Base-by-base conservation (phyloP, 257 asterid genomes). In the Galeopsis tetrahit region DNA sequence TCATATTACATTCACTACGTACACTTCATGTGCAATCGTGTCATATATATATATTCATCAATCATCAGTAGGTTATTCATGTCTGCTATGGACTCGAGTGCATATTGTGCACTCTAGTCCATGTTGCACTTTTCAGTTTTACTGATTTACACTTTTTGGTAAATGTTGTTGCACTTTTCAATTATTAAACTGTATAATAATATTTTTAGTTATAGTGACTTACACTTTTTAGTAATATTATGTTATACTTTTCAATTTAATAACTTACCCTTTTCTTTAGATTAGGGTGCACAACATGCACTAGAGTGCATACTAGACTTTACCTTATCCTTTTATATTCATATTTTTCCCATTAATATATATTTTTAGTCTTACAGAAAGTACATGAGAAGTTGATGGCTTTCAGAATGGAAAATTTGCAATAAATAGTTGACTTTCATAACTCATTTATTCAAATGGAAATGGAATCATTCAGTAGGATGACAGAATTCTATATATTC, bases 351-450 rank as follows among this genome's bases (percentile, higher is more conserved):
- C 42, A 72, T 36, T 11, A 38, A 42, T 49, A 33, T 9, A 55
- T 48, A 2, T 2, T 7, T 13, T 4, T 59, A n/a, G 46, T 42
- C 55, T 40, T 69, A 5, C 69, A 35, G 56, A 46, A 72, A 42
- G 66, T 66, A 56, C 67, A 65, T 44, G 63, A 64, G 13, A 46
- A 38, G 51, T 57, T 56, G 39, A 66, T 49, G 4, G 5, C 44
- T 63, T 38, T 21, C 6, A 43, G 44, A 46, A 31, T 35, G 10
- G 5, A 63, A 4, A 15, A 1, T 34, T 33, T 13, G 28, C 1
- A 34, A 17, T 15, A 63, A 7, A 68, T 15, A 53, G 82, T 78
- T 78, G 75, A 78, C 78, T 72, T 68, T 56, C 2, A 21, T 5
- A 33, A 31, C 62, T 31, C 4, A 63, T 2, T 55, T 4, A 57